Percentiles rank a stretch among this genome's conserved stretches.
phyloP scores from a whole-genome alignment of 306 rosid genomes.

The Benincasa hispida region DNA sequence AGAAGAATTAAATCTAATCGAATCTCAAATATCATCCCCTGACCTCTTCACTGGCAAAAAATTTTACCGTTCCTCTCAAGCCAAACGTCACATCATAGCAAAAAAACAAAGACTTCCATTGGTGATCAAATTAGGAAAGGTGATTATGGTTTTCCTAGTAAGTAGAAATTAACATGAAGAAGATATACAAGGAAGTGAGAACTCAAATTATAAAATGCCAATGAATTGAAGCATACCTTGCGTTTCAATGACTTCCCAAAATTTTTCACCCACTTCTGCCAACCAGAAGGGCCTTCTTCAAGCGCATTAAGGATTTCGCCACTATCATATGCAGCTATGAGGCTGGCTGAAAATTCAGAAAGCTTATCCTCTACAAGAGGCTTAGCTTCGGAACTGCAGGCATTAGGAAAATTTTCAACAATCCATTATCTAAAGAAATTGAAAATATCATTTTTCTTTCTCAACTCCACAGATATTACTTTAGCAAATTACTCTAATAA shows the following conservation, averaged over 20 bases:
- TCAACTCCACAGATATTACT: neutral
- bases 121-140: conserved; percentile 18
- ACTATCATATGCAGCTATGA: conserved; percentile 70
- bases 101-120: too few relatives aligned
- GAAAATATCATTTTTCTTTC: neutral
- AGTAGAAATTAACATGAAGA: neutral
- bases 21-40: too few relatives aligned
- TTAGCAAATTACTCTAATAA: neutral
- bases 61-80: too few relatives aligned
- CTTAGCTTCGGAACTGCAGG: conserved; percentile 72
- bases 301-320: conserved; percentile 62
- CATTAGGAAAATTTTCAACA: conserved; percentile 11
- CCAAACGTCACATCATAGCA: too few relatives aligned
- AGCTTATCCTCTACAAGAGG: conserved; percentile 58
- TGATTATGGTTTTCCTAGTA: neutral
- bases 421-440: neutral
- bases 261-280: conserved; percentile 94
- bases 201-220: neutral
- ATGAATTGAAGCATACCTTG: conserved; percentile 37
- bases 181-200: neutral
- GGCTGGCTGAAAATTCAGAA: conserved; percentile 52
- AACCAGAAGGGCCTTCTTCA: conserved; percentile 79
- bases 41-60: too few relatives aligned
- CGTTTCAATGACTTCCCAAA: conserved; percentile 81
- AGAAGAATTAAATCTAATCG: too few relatives aligned